Evolutionary conservation across 2,329 filamentous ascomycete genomes (phyloP).

Genomic region (Colletotrichum caudatum): DNA sequence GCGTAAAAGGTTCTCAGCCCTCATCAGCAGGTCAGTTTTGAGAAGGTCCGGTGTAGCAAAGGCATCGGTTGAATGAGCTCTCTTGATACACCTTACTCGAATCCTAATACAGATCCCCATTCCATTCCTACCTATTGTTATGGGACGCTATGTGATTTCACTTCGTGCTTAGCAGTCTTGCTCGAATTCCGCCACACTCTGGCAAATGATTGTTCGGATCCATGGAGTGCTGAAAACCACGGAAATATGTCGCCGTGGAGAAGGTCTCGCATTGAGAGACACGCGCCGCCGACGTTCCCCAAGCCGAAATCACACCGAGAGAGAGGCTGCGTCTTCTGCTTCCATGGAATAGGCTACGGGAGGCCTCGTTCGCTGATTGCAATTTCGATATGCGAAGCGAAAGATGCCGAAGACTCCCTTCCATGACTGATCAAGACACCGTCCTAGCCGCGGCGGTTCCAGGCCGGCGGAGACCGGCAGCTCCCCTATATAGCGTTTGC

Average conservation of each 20-base stretch:
- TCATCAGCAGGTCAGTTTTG: neutral
- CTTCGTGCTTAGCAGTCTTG: neutral
- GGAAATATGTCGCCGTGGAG: neutral
- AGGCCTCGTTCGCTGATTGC: constrained; percentile 3
- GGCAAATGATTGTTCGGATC: neutral
- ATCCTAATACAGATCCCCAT: constrained; percentile 10
- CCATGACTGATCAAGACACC: constrained; percentile 29
- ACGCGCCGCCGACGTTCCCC: constrained; percentile 8
- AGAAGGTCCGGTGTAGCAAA: neutral
- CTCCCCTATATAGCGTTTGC: neutral
- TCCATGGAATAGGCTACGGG: neutral
- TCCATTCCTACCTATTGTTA: neutral
- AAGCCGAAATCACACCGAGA: neutral
- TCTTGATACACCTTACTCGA: neutral
- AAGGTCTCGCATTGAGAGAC: constrained; percentile 5
- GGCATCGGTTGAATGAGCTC: neutral
- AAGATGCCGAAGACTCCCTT: constrained; percentile 31
- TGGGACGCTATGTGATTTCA: neutral
- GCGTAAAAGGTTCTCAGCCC: neutral
- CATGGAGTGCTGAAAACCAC: neutral
- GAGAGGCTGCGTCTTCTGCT: neutral
- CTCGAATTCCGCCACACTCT: neutral
- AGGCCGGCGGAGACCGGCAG: constrained; percentile 8
- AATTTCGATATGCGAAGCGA: constrained; percentile 23
- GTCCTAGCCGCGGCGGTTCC: neutral